Evolutionary conservation across 2,329 filamentous ascomycete species (phyloP).

Genomic region (Aaosphaeria arxii): DNA sequence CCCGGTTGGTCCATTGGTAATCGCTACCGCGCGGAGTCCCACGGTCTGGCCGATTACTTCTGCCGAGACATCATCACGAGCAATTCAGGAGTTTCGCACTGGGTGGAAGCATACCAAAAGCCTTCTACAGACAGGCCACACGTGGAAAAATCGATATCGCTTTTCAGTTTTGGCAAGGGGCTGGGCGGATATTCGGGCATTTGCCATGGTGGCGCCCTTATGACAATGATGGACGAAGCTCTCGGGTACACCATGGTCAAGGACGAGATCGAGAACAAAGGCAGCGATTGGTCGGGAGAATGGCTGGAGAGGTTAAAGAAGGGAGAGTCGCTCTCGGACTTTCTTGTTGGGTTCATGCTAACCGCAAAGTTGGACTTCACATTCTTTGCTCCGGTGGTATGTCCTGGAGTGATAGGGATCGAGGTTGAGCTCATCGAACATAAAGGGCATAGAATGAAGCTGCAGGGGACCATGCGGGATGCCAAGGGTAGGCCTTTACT

Average conservation of each 20-base stretch:
- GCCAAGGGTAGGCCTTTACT: constrained; percentile 16
- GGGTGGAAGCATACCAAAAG: constrained; percentile 19
- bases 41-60: constrained; percentile 11
- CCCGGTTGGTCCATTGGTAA: constrained; percentile 13
- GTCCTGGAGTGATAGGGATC: constrained; percentile 22
- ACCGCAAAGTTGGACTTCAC: constrained; percentile 19
- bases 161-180: constrained; percentile 15
- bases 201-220: constrained; percentile 66
- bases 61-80: constrained; percentile 12
- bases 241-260: constrained; percentile 16
- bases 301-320: constrained; percentile 2
- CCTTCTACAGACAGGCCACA: constrained; percentile 9
- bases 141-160: constrained; percentile 12
- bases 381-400: constrained; percentile 19
- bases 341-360: constrained; percentile 16
- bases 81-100: constrained; percentile 14
- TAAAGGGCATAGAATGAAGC: constrained; percentile 16
- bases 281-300: not conserved
- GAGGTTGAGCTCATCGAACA: constrained; percentile 18
- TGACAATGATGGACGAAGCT: constrained; percentile 66
- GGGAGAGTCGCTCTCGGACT: constrained; percentile 8
- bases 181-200: constrained; percentile 66
- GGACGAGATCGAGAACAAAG: constrained; percentile 6
- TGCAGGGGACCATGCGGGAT: constrained; percentile 22
- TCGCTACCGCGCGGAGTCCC: constrained; percentile 10